Evolutionary conservation across 1,139 yeast genomes (phyloP).

Genomic region (Saccharomyces pastorianus): DNA sequence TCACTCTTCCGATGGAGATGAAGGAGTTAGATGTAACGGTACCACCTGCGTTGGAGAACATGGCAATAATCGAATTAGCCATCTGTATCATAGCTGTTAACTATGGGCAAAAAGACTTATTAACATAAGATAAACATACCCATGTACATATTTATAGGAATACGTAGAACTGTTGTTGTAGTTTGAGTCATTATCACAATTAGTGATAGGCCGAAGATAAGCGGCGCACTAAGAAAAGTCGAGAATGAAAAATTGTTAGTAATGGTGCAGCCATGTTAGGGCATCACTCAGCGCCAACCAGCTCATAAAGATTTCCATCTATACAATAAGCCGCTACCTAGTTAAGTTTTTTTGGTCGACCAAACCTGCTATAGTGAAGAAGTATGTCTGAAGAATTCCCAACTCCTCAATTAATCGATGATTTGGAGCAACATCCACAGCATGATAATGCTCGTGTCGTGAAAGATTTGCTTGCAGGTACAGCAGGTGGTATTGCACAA

Average conservation of each 20-base stretch:
- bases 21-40: background rate
- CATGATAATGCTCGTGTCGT: slow-evolving; percentile 41
- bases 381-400: slow-evolving; percentile 30
- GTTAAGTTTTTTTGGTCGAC: background rate
- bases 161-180: no score
- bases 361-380: background rate
- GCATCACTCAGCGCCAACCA: background rate
- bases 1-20: background rate
- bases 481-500: slow-evolving; percentile 90
- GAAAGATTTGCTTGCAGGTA: slow-evolving; percentile 83
- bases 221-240: background rate
- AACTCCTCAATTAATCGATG: slow-evolving; percentile 29
- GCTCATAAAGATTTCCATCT: background rate
- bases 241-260: background rate
- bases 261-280: background rate
- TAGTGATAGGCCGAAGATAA: slow-evolving; percentile 3
- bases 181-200: background rate
- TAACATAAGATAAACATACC: background rate
- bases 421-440: slow-evolving; percentile 17
- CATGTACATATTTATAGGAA: background rate
- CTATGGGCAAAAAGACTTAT: slow-evolving; percentile 24
- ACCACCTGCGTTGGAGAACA: background rate
- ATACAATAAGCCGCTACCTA: background rate
- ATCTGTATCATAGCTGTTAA: slow-evolving; percentile 14
- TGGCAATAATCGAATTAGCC: slow-evolving; percentile 14